A percentile compares a stretch with the other conserved stretches of the same genome.
phyloP scores from a whole-genome alignment of 192 early-diverging fungal genomes.

The Rhizophagus sp. region DNA sequence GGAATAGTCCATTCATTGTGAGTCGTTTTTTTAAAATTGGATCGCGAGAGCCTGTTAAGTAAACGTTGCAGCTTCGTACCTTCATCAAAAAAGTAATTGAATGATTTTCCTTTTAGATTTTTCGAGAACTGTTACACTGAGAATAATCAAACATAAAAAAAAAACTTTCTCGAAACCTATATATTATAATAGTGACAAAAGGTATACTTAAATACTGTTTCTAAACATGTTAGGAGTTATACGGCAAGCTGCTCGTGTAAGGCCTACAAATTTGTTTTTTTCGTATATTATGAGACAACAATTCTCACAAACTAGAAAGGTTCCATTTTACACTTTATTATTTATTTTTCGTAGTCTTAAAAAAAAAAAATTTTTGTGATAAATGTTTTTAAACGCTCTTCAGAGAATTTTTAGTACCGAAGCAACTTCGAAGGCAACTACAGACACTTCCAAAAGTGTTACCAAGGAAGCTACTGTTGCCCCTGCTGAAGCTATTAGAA shows the following conservation, averaged over 20 bases:
- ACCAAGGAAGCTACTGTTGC: neutral
- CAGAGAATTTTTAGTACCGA: conserved; percentile 8
- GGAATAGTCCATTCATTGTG: conserved; percentile 41
- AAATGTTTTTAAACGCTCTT: neutral
- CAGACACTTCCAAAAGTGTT: neutral
- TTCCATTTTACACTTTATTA: conserved; percentile 1
- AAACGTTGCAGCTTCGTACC: neutral
- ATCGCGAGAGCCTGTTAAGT: neutral
- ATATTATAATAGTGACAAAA: too few relatives aligned
- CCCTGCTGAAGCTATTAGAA: neutral
- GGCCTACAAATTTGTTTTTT: neutral
- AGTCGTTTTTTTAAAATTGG: neutral
- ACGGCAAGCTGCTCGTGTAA: neutral
- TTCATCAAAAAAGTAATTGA: neutral
- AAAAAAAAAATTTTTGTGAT: neutral
- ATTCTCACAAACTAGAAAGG: neutral
- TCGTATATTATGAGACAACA: neutral
- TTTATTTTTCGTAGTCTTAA: neutral
- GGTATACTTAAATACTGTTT: neutral
- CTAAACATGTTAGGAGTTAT: neutral
- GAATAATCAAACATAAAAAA: too few relatives aligned
- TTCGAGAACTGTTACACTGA: neutral
- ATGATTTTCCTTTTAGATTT: neutral
- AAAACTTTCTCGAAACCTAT: neutral
- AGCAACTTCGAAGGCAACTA: neutral